These are phyloP conservation scores for Suillus tomentosus DNA, from an alignment of 768 basidiomycete genomes.

Conservation along the genomic window DNA sequence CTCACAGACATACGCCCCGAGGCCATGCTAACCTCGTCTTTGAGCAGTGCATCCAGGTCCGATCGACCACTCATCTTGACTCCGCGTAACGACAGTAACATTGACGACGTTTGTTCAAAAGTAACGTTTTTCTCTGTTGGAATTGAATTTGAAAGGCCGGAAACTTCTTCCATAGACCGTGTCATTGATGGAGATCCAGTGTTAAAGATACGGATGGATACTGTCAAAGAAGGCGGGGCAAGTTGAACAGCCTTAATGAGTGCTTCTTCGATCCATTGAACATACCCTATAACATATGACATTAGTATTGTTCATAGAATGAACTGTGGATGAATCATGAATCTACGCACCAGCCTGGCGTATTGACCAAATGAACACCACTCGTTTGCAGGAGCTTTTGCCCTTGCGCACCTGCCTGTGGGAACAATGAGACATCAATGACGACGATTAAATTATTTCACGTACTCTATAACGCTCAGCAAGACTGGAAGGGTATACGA, in stretches of 20 bases:
- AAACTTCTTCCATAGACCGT: slow-evolving; percentile 15
- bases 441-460: background rate
- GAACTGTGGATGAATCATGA: background rate
- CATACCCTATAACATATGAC: slow-evolving; percentile 30
- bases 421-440: background rate
- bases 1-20: slow-evolving; percentile 47
- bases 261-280: slow-evolving; percentile 47
- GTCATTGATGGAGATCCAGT: slow-evolving; percentile 29
- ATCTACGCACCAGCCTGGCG: slow-evolving; percentile 44
- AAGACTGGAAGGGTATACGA: slow-evolving; percentile 49
- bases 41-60: slow-evolving; percentile 39
- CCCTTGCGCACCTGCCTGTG: slow-evolving; percentile 26
- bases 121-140: slow-evolving; percentile 12
- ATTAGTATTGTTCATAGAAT: slow-evolving; percentile 3
- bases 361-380: slow-evolving; percentile 55
- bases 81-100: slow-evolving; percentile 22
- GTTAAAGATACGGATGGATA: slow-evolving; percentile 44
- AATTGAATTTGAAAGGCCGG: slow-evolving; percentile 21
- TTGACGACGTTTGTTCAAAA: slow-evolving; percentile 9
- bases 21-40: slow-evolving; percentile 37
- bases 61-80: slow-evolving; percentile 44
- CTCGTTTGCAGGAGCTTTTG: slow-evolving; percentile 31
- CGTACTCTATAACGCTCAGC: slow-evolving; percentile 44
- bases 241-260: slow-evolving; percentile 35
- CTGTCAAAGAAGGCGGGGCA: slow-evolving; percentile 30